A percentile compares a stretch with the other conserved stretches of the same genome.
phyloP scores from a whole-genome alignment of 75 land plant species.

The Picea sitchensis region DNA sequence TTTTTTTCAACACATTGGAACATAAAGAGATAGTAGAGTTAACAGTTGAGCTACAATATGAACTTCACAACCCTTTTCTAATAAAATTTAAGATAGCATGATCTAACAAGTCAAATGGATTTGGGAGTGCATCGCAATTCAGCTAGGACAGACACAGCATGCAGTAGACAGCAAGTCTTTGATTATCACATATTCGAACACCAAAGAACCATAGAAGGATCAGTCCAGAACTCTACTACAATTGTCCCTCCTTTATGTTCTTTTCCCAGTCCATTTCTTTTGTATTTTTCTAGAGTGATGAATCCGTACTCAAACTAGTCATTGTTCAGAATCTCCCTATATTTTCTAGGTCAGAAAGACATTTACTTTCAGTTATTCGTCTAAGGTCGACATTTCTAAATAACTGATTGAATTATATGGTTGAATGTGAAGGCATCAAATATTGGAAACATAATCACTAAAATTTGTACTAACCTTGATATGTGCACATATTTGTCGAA shows the following conservation, averaged over 20 bases:
- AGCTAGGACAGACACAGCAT: not conserved
- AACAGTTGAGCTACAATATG: not conserved
- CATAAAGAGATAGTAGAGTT: not conserved
- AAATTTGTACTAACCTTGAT: conserved; percentile 23
- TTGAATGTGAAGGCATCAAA: not conserved
- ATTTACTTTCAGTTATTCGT: no score
- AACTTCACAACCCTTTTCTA: not conserved
- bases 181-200: no score
- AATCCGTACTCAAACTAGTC: no score
- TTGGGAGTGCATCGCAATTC: not conserved
- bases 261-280: not conserved
- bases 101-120: no score
- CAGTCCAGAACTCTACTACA: not conserved
- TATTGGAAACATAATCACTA: not conserved
- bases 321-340: no score
- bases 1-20: not conserved
- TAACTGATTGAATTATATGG: no score
- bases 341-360: no score
- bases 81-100: no score
- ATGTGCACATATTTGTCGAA: conserved; percentile 28
- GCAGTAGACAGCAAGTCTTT: not conserved
- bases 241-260: not conserved
- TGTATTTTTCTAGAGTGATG: no score
- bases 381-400: no score
- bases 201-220: not conserved